Conservation (phyloP, 306 rosid species). For the Quillaja saponaria region DNA sequence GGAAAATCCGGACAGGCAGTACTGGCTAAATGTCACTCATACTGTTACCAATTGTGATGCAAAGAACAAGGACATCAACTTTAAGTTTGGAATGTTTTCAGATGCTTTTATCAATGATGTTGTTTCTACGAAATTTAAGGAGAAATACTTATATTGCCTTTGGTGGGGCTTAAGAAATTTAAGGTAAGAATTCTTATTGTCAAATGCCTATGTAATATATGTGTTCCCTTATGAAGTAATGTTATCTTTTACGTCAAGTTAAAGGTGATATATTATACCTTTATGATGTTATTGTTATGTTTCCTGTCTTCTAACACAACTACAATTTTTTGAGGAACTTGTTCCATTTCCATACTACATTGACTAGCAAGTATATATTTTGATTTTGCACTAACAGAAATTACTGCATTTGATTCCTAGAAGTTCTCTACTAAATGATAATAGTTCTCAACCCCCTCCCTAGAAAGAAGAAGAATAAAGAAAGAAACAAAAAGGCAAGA, state of each 20-base stretch:
- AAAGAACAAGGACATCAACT: slow-evolving; percentile 38
- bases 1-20: slow-evolving; percentile 43
- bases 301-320: not conserved
- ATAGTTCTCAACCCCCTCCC: too few species aligned
- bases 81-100: slow-evolving; percentile 76
- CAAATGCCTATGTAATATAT: not conserved
- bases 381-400: not conserved
- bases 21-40: slow-evolving; percentile 66
- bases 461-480: too few species aligned
- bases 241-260: not conserved
- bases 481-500: too few species aligned
- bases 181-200: slow-evolving; percentile 44
- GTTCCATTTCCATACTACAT: not conserved
- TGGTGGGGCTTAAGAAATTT: slow-evolving; percentile 85
- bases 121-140: slow-evolving; percentile 50
- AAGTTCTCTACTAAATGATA: not conserved
- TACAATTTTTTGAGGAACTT: not conserved
- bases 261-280: not conserved
- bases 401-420: not conserved
- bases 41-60: slow-evolving; percentile 52
- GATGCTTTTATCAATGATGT: slow-evolving; percentile 71
- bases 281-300: not conserved
- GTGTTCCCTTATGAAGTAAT: not conserved
- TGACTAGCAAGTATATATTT: not conserved
- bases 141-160: slow-evolving; percentile 71